Percentiles rank a stretch among this genome's conserved stretches.
These are phyloP conservation scores for Euphorbia peplus DNA, from an alignment of 345 rosid species.

Conservation along the genomic window DNA sequence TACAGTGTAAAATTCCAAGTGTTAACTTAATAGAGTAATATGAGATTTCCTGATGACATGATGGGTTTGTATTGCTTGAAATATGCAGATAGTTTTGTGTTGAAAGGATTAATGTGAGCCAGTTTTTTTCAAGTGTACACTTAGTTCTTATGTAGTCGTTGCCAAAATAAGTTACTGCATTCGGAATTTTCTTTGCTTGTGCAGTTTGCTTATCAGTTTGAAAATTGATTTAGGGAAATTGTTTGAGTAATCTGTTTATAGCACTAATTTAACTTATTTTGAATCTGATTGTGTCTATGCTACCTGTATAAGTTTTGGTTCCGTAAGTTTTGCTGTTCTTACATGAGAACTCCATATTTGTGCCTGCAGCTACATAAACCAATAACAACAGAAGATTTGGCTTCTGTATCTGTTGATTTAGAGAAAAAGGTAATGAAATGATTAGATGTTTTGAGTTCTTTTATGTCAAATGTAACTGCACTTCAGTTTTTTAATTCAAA, in stretches of 20 bases:
- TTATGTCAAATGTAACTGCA: too few species aligned
- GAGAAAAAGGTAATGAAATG: constrained; percentile 18
- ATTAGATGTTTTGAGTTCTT: too few species aligned
- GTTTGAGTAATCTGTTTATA: neutral
- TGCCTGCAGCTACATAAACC: constrained; percentile 26
- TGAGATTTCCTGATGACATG: neutral
- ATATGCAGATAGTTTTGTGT: neutral
- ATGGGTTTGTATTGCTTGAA: neutral
- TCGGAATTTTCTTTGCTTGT: too few species aligned
- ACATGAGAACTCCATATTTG: too few species aligned
- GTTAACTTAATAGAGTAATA: neutral
- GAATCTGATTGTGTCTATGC: constrained; percentile 36
- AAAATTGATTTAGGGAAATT: neutral
- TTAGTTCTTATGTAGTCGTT: neutral
- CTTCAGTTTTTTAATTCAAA: too few species aligned
- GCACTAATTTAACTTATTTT: neutral
- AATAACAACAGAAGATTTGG: constrained; percentile 57
- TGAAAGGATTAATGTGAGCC: neutral
- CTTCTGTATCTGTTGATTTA: constrained; percentile 26
- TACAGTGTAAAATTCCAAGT: neutral
- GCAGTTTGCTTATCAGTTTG: neutral
- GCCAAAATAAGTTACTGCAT: neutral
- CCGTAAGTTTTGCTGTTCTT: too few species aligned
- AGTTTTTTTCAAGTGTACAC: too few species aligned
- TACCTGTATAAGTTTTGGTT: too few species aligned